Base-by-base conservation (phyloP, 2,329 filamentous ascomycete genomes). In the Clarireedia paspali region DNA sequence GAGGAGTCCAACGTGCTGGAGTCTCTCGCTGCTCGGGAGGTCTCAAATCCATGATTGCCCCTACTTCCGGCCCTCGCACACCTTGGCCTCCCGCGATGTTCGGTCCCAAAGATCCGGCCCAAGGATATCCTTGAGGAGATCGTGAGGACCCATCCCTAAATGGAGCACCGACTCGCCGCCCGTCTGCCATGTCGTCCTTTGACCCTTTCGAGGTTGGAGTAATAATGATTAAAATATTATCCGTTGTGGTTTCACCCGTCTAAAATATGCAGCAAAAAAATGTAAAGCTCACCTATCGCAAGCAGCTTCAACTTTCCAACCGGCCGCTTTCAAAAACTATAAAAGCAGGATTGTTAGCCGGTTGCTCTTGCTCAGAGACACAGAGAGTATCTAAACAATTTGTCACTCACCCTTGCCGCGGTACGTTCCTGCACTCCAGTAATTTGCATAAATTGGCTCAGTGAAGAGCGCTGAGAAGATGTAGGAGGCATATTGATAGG, bases 261-360 rank as follows among this genome's bases (percentile, higher is more conserved):
- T 24, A 42, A 3, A 5, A 52, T 47, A 53, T 38, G 15, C 27
- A 39, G 6, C 23, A 57, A 59, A n/a, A 20, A 34, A 52, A 12
- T 4, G 24, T 47, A 26, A 30, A 34, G 64, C 70, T 67, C 68
- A 73, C 71, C 70, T 71, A 59, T 73, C 70, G 55, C 66, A 66
- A 54, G 71, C 70, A 48, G 64, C 55, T 17, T 72, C 71, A 34
- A 73, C 53, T 56, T 71, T 71, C 68, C 69, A 73, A 15, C 63
- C 63, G 39, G 69, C 56, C 23, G 63, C 56, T 58, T 72, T 72
- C 36, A 73, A 65, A 42, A 67, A 63, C 71, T 73, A 57, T 55
- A 9, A n/a, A 53, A 42, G 50, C 53, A 60, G 49, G 34, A 57
- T 20, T 38, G 57, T 66, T 49, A 67, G 63, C 59, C 48, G 39